phyloP scores from a whole-genome alignment of 2,329 filamentous ascomycete genomes.

The Leptographium procerum region DNA sequence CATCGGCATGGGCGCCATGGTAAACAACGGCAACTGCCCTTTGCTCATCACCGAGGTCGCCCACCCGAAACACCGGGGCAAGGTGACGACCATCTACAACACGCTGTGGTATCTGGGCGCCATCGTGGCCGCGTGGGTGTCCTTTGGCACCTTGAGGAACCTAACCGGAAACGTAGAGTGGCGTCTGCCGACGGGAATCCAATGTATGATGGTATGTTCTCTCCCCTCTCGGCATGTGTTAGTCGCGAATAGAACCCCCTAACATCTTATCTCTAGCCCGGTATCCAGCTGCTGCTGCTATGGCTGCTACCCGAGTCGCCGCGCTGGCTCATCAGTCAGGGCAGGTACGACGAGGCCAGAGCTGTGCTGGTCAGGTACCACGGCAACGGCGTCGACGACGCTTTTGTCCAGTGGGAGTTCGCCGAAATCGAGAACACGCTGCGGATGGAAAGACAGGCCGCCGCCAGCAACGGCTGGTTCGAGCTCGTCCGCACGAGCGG shows the following conservation, averaged over 20 bases:
- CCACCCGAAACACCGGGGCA: slow-evolving; percentile 66
- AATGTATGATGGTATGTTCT: not conserved
- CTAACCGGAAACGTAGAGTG: slow-evolving; percentile 16
- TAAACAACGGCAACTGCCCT: slow-evolving; percentile 22
- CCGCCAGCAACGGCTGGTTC: slow-evolving; percentile 1
- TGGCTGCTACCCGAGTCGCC: slow-evolving; percentile 17
- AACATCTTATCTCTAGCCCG: not conserved
- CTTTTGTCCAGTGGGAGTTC: slow-evolving; percentile 10
- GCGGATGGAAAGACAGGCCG: slow-evolving; percentile 7
- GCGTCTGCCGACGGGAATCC: slow-evolving; percentile 17
- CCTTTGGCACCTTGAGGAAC: slow-evolving; percentile 41
- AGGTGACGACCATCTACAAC: slow-evolving; percentile 65
- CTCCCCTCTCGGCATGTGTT: no score
- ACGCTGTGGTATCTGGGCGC: slow-evolving; percentile 74
- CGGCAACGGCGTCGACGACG: slow-evolving; percentile 8
- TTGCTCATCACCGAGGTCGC: slow-evolving; percentile 44
- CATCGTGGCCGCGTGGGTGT: slow-evolving; percentile 61
- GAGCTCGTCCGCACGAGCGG: slow-evolving; percentile 1
- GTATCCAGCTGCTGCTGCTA: slow-evolving; percentile 11
- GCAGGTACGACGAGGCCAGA: slow-evolving; percentile 8
- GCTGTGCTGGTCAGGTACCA: slow-evolving; percentile 11
- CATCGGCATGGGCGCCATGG: slow-evolving; percentile 50
- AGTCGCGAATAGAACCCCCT: no score
- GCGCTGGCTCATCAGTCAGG: slow-evolving; percentile 17
- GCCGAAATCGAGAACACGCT: slow-evolving; percentile 11